A percentile compares a stretch with the other conserved stretches of the same genome.
Conservation (phyloP, 306 rosid species). For the Castanea sativa region DNA sequence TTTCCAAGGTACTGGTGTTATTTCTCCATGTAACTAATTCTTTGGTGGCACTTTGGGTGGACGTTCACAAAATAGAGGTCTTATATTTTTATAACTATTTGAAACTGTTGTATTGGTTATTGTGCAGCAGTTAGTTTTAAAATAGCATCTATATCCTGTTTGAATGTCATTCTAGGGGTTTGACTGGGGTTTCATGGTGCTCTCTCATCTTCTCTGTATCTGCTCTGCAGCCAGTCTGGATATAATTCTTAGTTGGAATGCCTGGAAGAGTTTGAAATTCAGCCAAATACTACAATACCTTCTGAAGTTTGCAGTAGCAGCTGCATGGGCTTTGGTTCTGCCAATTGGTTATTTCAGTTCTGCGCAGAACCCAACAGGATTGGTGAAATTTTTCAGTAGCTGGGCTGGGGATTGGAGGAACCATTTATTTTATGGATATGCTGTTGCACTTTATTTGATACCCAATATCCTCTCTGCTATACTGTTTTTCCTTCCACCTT, state of each 20-base stretch:
- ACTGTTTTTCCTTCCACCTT: slow-evolving; percentile 85
- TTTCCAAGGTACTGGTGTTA: slow-evolving; percentile 65
- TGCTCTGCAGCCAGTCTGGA: slow-evolving; percentile 73
- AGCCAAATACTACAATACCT: slow-evolving; percentile 81
- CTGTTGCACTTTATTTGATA: slow-evolving; percentile 62
- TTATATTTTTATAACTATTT: neutral
- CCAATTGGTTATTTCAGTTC: slow-evolving; percentile 78
- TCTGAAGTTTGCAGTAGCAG: slow-evolving; percentile 81
- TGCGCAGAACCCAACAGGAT: slow-evolving; percentile 71
- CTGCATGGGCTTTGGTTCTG: slow-evolving; percentile 82
- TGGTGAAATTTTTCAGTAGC: slow-evolving; percentile 67
- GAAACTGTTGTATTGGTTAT: neutral
- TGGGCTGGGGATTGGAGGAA: slow-evolving; percentile 83
- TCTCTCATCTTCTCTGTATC: slow-evolving; percentile 18
- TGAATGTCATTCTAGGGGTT: neutral
- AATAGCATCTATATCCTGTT: neutral
- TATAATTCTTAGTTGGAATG: slow-evolving; percentile 74
- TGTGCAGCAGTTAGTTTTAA: neutral
- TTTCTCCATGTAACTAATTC: neutral
- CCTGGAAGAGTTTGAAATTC: slow-evolving; percentile 85
- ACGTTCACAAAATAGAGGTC: neutral
- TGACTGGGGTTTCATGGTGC: neutral
- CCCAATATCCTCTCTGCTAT: slow-evolving; percentile 77
- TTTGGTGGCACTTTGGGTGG: neutral
- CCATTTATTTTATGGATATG: slow-evolving; percentile 66